Conservation (phyloP, 495 filamentous ascomycete genomes). For the Penicillium longicatenatum region DNA sequence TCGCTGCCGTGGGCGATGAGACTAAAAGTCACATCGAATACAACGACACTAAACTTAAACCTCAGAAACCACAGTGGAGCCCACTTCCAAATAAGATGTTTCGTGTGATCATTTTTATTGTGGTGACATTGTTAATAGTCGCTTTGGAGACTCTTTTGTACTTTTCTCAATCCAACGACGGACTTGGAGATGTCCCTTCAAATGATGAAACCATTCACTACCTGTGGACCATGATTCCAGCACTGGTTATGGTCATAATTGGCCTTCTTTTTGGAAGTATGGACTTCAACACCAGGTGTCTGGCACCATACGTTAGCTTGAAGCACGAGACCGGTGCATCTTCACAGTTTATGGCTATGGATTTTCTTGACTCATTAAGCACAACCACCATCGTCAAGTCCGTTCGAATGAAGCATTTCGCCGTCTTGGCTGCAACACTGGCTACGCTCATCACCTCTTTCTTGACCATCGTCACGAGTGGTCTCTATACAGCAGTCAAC, state of each 20-base stretch:
- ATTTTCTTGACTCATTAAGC: conserved; percentile 10
- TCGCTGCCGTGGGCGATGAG: background rate
- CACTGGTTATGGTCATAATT: conserved; percentile 9
- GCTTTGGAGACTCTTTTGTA: conserved; percentile 13
- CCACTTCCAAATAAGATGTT: conserved; percentile 13
- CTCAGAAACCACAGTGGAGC: conserved; percentile 6
- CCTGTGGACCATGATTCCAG: conserved; percentile 18
- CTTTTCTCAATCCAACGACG: conserved; percentile 11
- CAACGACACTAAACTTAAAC: background rate
- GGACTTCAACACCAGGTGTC: conserved; percentile 15
- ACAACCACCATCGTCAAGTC: conserved; percentile 2
- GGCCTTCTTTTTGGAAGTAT: conserved; percentile 9
- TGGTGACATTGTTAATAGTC: conserved; percentile 4
- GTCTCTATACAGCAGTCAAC: conserved; percentile 16
- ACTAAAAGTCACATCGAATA: background rate
- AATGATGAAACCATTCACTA: conserved; percentile 10
- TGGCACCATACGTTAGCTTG: conserved; percentile 17
- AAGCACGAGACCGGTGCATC: conserved; percentile 4
- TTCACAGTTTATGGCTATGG: conserved; percentile 9
- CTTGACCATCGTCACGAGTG: conserved; percentile 16
- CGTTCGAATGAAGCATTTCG: conserved; percentile 6
- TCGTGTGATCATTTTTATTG: conserved; percentile 9
- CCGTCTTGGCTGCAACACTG: conserved; percentile 15
- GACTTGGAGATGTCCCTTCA: conserved; percentile 8
- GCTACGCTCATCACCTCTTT: conserved; percentile 8